A percentile compares a stretch with the other conserved stretches of the same genome.
phyloP scores from a whole-genome alignment of 2,329 filamentous ascomycete genomes.

The Diplodia sapinea region DNA sequence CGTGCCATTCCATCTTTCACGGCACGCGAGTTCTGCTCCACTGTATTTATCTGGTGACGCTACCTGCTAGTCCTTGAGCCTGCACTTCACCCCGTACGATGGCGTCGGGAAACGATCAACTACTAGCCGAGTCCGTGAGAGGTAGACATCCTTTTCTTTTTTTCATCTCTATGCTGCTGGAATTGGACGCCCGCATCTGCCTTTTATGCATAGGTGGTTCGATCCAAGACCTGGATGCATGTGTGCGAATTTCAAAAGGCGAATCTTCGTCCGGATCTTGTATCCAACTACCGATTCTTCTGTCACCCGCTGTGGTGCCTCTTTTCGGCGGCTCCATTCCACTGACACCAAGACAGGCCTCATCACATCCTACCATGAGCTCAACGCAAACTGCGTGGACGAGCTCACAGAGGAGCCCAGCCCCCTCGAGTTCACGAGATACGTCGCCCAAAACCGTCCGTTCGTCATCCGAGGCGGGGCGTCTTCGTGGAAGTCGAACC shows the following conservation, averaged over 20 bases:
- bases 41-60: too few relatives aligned
- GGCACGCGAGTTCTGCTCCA: too few relatives aligned
- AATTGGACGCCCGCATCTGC: too few relatives aligned
- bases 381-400: constrained; percentile 67
- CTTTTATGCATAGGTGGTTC: too few relatives aligned
- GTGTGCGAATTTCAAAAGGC: too few relatives aligned
- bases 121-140: constrained; percentile 44
- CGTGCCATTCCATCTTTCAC: not conserved
- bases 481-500: constrained; percentile 65
- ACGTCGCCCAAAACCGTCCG: constrained; percentile 74
- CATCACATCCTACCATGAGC: constrained; percentile 73
- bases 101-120: not conserved
- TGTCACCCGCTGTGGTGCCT: too few relatives aligned
- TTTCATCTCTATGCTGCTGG: not conserved
- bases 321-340: not conserved
- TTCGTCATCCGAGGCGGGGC: constrained; percentile 73
- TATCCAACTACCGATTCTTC: too few relatives aligned
- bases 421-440: constrained; percentile 79
- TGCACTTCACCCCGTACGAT: not conserved
- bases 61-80: too few relatives aligned
- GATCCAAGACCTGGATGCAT: too few relatives aligned
- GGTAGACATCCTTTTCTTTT: constrained; percentile 34
- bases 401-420: constrained; percentile 70
- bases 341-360: constrained; percentile 51
- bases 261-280: too few relatives aligned